Evolutionary conservation across 129 eudicot species (phyloP).

Genomic region (Lonicera japonica): DNA sequence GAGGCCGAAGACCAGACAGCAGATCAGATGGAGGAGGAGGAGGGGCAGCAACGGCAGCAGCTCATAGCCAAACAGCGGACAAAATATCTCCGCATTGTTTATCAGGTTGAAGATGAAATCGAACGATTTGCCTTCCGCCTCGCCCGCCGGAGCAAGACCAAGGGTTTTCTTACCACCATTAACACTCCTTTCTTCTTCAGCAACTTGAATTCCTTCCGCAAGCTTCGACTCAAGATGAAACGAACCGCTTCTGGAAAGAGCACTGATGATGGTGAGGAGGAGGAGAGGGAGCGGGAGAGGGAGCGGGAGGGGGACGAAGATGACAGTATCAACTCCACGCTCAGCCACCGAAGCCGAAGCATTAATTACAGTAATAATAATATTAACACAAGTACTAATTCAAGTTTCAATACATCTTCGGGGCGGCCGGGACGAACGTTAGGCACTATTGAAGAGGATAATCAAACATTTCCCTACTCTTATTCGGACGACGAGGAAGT

Average conservation of each 20-base stretch:
- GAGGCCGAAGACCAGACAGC: slow-evolving; percentile 5
- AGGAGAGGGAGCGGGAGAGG: not conserved
- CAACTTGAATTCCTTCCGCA: slow-evolving; percentile 28
- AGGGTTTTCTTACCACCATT: slow-evolving; percentile 26
- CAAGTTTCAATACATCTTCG: slow-evolving; percentile 6
- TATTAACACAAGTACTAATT: not conserved
- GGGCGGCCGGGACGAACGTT: not conserved
- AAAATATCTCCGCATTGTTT: slow-evolving; percentile 20
- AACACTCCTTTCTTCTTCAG: slow-evolving; percentile 24
- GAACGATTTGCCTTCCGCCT: slow-evolving; percentile 24
- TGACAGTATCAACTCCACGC: not conserved
- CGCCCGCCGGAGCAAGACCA: slow-evolving; percentile 27
- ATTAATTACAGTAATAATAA: no score
- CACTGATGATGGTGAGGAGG: not conserved
- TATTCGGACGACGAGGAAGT: not conserved
- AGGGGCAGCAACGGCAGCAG: no score
- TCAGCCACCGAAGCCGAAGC: not conserved
- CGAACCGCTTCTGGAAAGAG: not conserved
- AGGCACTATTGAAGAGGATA: no score
- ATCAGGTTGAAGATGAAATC: slow-evolving; percentile 32
- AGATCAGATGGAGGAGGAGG: no score
- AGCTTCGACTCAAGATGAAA: slow-evolving; percentile 26
- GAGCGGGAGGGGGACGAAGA: no score
- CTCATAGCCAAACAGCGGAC: slow-evolving; percentile 11
- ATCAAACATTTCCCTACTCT: not conserved